These are phyloP conservation scores for Baorangia bicolor DNA, from an alignment of 768 basidiomycete species.

Conservation along the genomic window DNA sequence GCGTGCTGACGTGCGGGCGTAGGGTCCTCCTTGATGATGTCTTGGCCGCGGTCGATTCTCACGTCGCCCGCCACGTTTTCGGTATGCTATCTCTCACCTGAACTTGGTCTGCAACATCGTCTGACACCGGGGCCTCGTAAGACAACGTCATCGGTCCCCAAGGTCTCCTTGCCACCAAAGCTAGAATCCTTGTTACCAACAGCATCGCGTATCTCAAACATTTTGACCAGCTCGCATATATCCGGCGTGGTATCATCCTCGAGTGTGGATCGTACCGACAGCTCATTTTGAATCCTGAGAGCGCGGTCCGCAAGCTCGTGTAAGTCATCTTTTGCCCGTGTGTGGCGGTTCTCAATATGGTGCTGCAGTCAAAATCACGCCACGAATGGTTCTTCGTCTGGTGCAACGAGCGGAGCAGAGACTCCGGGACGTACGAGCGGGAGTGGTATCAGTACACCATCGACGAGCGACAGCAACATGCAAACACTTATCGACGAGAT, in stretches of 20 bases:
- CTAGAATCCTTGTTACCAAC: conserved; percentile 84
- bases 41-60: conserved; percentile 81
- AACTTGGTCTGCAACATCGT: background rate
- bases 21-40: conserved; percentile 88
- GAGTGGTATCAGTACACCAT: conserved; percentile 22
- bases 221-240: conserved; percentile 71
- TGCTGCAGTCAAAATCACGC: conserved; percentile 46
- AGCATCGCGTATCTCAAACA: conserved; percentile 78
- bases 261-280: conserved; percentile 68
- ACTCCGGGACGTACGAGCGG: conserved; percentile 47
- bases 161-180: conserved; percentile 80
- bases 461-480: conserved; percentile 19
- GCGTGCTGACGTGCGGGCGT: background rate
- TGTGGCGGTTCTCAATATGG: background rate
- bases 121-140: conserved; percentile 25
- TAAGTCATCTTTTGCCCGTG: conserved; percentile 35
- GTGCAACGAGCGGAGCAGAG: conserved; percentile 39
- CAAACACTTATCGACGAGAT: conserved; percentile 27
- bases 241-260: conserved; percentile 80
- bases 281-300: conserved; percentile 56
- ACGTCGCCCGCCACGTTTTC: conserved; percentile 84
- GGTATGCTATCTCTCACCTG: conserved; percentile 38
- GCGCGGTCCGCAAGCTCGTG: conserved; percentile 76
- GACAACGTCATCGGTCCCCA: conserved; percentile 86
- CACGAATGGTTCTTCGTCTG: conserved; percentile 40